phyloP scores from a whole-genome alignment of 2,329 filamentous ascomycete species.

The Alternaria alternata region DNA sequence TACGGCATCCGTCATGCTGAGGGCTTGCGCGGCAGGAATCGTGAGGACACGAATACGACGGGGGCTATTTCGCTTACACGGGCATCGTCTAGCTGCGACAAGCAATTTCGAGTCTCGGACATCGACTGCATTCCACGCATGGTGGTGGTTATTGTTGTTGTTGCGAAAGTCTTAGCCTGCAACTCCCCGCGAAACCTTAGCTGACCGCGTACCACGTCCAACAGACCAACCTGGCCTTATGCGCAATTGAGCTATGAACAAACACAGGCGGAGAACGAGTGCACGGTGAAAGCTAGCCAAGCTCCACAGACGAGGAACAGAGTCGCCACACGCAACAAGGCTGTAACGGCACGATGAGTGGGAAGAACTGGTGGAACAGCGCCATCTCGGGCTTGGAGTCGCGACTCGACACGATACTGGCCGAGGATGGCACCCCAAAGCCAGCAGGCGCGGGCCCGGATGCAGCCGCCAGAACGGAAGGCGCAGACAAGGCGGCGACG shows the following conservation, averaged over 20 bases:
- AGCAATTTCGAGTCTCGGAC: background rate
- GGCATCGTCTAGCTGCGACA: background rate
- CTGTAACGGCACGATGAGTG: slow-evolving; percentile 34
- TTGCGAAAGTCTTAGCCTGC: slow-evolving; percentile 18
- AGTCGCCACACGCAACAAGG: background rate
- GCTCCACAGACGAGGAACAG: slow-evolving; percentile 9
- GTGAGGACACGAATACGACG: slow-evolving; percentile 28
- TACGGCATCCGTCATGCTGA: slow-evolving; percentile 18
- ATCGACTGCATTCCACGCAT: background rate
- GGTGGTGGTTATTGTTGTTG: background rate
- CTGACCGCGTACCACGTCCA: slow-evolving; percentile 33
- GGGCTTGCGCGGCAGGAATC: slow-evolving; percentile 22
- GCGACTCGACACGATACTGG: slow-evolving; percentile 87
- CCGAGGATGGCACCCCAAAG: slow-evolving; percentile 71
- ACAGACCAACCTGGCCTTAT: slow-evolving; percentile 39
- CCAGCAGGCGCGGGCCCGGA: slow-evolving; percentile 52
- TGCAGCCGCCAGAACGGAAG: slow-evolving; percentile 44
- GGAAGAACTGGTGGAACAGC: slow-evolving; percentile 62
- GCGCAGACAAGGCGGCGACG: slow-evolving; percentile 31
- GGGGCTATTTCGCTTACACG: background rate
- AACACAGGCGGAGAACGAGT: slow-evolving; percentile 36
- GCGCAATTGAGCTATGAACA: slow-evolving; percentile 42
- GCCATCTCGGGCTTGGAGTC: slow-evolving; percentile 95
- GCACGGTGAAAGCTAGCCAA: slow-evolving; percentile 41
- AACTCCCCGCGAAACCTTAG: slow-evolving; percentile 32